These are phyloP conservation scores for Durotheca rogersii DNA, from an alignment of 495 filamentous ascomycete genomes.

Conservation along the genomic window DNA sequence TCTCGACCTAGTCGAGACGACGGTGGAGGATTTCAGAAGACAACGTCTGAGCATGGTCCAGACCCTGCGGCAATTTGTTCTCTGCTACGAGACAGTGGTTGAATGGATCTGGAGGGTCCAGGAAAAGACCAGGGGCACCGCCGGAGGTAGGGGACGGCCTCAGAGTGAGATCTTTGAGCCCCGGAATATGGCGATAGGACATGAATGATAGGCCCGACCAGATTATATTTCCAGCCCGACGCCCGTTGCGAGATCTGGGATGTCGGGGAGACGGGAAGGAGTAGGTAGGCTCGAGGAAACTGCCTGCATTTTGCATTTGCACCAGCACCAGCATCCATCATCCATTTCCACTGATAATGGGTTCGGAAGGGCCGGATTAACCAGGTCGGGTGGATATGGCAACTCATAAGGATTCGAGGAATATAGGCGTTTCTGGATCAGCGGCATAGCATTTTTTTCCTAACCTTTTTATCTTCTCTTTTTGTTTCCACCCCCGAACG, in stretches of 20 bases:
- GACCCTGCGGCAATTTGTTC: slow-evolving; percentile 87
- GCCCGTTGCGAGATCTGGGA: neutral
- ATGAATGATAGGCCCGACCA: neutral
- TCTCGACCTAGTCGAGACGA: slow-evolving; percentile 76
- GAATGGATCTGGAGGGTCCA: slow-evolving; percentile 71
- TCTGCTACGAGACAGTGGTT: slow-evolving; percentile 93
- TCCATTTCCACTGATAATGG: slow-evolving; percentile 16
- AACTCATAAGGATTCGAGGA: slow-evolving; percentile 6
- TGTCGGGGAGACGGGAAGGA: no score
- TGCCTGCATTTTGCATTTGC: slow-evolving; percentile 18
- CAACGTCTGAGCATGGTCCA: slow-evolving; percentile 97
- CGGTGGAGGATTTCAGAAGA: slow-evolving; percentile 82
- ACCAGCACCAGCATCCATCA: slow-evolving; percentile 31
- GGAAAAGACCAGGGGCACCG: slow-evolving; percentile 38
- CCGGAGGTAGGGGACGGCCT: slow-evolving; percentile 40
- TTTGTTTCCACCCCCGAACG: no score
- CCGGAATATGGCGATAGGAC: slow-evolving; percentile 2
- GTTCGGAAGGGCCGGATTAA: slow-evolving; percentile 22
- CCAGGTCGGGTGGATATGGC: slow-evolving; percentile 21
- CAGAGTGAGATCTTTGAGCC: slow-evolving; percentile 33
- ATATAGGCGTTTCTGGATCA: slow-evolving; percentile 25
- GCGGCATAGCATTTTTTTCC: slow-evolving; percentile 25
- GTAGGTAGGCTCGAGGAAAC: slow-evolving; percentile 12
- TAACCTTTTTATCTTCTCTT: neutral
- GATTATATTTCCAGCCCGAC: neutral